Evolutionary conservation across 345 rosid species (phyloP).

Genomic region (Populus nigra): DNA sequence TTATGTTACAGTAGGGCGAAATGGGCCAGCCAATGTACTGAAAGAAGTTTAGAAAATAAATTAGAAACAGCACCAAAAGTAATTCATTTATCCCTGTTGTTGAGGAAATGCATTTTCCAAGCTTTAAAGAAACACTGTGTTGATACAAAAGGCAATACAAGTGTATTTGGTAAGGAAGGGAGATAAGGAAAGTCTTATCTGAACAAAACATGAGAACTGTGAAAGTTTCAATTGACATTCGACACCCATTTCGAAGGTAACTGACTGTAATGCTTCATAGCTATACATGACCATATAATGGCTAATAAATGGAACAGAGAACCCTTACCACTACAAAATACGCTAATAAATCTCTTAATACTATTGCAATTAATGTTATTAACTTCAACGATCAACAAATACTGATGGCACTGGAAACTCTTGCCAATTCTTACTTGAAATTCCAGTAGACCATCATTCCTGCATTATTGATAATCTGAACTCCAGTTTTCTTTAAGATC

Average conservation of each 20-base stretch:
- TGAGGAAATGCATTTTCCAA: background rate
- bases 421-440: constrained; percentile 65
- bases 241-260: background rate
- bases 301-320: background rate
- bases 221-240: background rate
- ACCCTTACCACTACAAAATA: background rate
- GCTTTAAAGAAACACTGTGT: background rate
- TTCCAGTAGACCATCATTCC: constrained; percentile 88
- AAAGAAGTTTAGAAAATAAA: background rate
- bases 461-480: constrained; percentile 78
- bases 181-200: background rate
- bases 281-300: background rate
- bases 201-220: background rate
- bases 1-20: constrained; percentile 97
- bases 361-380: background rate
- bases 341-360: background rate
- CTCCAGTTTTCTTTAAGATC: constrained; percentile 88
- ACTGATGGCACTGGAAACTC: constrained; percentile 16
- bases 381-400: constrained; percentile 11
- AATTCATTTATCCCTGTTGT: background rate
- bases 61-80: constrained; percentile 12
- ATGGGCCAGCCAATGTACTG: constrained; percentile 91
- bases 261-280: background rate
- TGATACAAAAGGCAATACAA: background rate
- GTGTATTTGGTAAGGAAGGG: background rate